These are phyloP conservation scores for Neurospora hispaniola DNA, from an alignment of 495 filamentous ascomycete species.

Conservation along the genomic window DNA sequence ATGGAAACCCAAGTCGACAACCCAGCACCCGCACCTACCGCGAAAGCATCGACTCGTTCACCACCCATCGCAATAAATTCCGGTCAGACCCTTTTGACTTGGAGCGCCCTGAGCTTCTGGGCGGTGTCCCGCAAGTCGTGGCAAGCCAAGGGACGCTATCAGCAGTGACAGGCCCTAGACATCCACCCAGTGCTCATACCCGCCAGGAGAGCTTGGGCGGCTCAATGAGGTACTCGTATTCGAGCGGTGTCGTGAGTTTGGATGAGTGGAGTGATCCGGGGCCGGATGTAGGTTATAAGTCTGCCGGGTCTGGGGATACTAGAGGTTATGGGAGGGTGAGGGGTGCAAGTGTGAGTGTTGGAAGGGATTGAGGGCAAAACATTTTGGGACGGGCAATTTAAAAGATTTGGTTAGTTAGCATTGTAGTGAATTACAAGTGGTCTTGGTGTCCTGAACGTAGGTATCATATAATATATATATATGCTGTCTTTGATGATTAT, in stretches of 20 bases:
- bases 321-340: background rate
- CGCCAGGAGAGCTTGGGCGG: background rate
- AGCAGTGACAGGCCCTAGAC: background rate
- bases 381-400: background rate
- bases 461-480: background rate
- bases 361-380: background rate
- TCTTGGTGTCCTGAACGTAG: background rate
- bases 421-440: background rate
- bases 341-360: background rate
- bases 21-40: slow-evolving; percentile 22
- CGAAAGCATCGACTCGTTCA: slow-evolving; percentile 23
- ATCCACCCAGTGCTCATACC: slow-evolving; percentile 5
- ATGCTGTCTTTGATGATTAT: no score
- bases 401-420: background rate
- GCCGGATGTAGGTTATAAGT: slow-evolving; percentile 37
- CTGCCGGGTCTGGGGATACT: background rate
- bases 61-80: slow-evolving; percentile 35
- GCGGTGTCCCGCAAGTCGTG: background rate
- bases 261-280: slow-evolving; percentile 42
- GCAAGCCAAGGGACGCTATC: slow-evolving; percentile 7
- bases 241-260: slow-evolving; percentile 29
- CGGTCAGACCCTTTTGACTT: slow-evolving; percentile 60
- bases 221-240: slow-evolving; percentile 30
- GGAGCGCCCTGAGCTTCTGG: slow-evolving; percentile 41
- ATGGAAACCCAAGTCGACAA: slow-evolving; percentile 6